phyloP scores from a whole-genome alignment of 371 early-diverging fungal species.

The Mucor piriformis region DNA sequence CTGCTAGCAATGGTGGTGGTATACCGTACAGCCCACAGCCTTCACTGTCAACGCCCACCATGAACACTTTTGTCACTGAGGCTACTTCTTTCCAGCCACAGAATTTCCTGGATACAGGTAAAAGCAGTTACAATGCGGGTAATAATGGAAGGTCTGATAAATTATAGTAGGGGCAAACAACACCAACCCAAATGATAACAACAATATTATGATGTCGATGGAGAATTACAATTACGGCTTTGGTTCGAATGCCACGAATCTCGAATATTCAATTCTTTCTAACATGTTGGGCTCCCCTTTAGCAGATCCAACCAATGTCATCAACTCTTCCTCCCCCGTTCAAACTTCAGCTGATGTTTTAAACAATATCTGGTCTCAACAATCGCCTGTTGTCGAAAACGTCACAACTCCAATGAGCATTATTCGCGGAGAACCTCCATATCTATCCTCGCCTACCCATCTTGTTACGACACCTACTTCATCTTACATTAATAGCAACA shows the following conservation, averaged over 20 bases:
- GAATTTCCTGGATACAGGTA: conserved; percentile 24
- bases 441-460: conserved; percentile 5
- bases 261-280: conserved; percentile 86
- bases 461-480: not conserved
- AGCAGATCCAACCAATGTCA: conserved; percentile 1
- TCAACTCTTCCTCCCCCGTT: not conserved
- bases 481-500: conserved; percentile 2
- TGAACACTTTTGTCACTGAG: conserved; percentile 15
- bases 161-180: not conserved
- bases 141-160: not conserved
- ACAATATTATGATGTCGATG: not conserved
- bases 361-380: conserved; percentile 17
- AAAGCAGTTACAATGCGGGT: not conserved
- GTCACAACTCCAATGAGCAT: not conserved
- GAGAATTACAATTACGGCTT: conserved; percentile 60
- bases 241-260: conserved; percentile 83
- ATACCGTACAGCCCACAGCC: conserved; percentile 24
- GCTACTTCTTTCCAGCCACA: conserved; percentile 12
- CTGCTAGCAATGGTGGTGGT: not conserved
- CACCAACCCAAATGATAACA: not conserved
- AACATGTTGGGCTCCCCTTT: conserved; percentile 71
- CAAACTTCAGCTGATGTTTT: conserved; percentile 10
- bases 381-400: conserved; percentile 4
- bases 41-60: conserved; percentile 13
- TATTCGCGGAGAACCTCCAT: not conserved